Evolutionary conservation across 1,284 basidiomycete species (phyloP).

Genomic region (Papiliotrema flavescens): DNA sequence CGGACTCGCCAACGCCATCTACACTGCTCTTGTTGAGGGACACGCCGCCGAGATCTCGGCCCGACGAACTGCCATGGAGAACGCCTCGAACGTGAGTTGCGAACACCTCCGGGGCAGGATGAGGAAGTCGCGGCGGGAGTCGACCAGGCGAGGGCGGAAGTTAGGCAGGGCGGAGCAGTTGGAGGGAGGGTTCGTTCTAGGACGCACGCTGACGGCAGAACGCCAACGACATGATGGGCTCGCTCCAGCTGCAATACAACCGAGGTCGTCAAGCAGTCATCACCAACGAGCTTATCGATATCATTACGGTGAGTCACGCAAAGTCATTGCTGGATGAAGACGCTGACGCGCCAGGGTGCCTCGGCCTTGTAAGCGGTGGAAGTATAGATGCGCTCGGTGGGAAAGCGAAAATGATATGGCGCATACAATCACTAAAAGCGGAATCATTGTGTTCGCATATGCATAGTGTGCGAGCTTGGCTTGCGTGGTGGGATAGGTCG

Average conservation of each 20-base stretch:
- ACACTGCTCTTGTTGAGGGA: slow-evolving; percentile 87
- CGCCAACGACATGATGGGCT: slow-evolving; percentile 83
- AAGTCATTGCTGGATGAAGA: no score
- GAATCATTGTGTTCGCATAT: background rate
- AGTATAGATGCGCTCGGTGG: background rate
- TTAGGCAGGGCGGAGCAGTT: no score
- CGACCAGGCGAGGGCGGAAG: no score
- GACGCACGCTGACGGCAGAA: slow-evolving; percentile 55
- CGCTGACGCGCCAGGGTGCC: slow-evolving; percentile 22
- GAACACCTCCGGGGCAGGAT: no score
- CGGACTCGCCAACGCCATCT: slow-evolving; percentile 94
- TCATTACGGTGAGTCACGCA: slow-evolving; percentile 32
- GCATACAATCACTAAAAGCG: background rate
- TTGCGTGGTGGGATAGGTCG: background rate
- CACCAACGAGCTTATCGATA: slow-evolving; percentile 49
- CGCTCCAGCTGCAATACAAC: slow-evolving; percentile 91
- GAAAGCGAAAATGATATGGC: background rate
- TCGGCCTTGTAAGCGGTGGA: slow-evolving; percentile 29
- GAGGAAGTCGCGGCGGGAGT: no score
- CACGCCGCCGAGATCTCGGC: slow-evolving; percentile 80
- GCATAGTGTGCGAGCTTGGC: background rate
- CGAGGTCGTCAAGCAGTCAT: slow-evolving; percentile 99
- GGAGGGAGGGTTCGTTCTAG: background rate
- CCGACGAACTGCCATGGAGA: slow-evolving; percentile 99
- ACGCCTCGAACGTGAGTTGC: slow-evolving; percentile 79